Conservation (phyloP, 768 basidiomycete genomes). For the Kwoniella newhampshirensis region DNA sequence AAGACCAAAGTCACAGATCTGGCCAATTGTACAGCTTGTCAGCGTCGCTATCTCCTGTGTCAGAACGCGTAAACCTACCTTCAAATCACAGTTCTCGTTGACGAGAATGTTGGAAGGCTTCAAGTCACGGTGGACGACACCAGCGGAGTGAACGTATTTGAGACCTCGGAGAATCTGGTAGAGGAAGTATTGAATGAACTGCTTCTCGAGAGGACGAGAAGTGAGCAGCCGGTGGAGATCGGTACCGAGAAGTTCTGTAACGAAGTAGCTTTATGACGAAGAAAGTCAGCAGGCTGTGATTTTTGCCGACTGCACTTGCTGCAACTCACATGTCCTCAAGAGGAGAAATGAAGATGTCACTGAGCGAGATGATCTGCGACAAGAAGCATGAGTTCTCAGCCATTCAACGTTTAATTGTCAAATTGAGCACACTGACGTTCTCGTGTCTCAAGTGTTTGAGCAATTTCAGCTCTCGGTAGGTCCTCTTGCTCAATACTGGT, state of each 20-base stretch:
- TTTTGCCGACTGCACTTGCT: background rate
- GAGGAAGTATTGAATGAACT: slow-evolving; percentile 99
- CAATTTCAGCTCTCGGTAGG: slow-evolving; percentile 95
- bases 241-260: slow-evolving; percentile 95
- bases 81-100: slow-evolving; percentile 99
- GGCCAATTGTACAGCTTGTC: slow-evolving; percentile 1
- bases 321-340: slow-evolving; percentile 84
- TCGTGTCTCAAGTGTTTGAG: slow-evolving; percentile 98
- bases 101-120: slow-evolving; percentile 99
- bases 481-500: slow-evolving; percentile 95
- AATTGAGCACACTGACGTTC: slow-evolving; percentile 64
- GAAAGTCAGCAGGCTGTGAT: background rate
- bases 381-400: background rate
- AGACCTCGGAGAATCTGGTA: slow-evolving; percentile 98
- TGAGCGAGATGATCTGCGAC: slow-evolving; percentile 88
- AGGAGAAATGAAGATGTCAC: slow-evolving; percentile 99
- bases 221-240: slow-evolving; percentile 96
- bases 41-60: background rate
- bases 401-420: background rate
- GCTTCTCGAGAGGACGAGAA: slow-evolving; percentile 94
- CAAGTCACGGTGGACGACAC: slow-evolving; percentile 96
- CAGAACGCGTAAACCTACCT: slow-evolving; percentile 59
- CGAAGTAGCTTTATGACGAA: slow-evolving; percentile 74
- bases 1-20: slow-evolving; percentile 99
- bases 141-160: slow-evolving; percentile 99